Evolutionary conservation across 176 grass and related monocot genomes (phyloP), one percentile per base, ranked within the genome.

Genomic region (Carex cristatella): DNA sequence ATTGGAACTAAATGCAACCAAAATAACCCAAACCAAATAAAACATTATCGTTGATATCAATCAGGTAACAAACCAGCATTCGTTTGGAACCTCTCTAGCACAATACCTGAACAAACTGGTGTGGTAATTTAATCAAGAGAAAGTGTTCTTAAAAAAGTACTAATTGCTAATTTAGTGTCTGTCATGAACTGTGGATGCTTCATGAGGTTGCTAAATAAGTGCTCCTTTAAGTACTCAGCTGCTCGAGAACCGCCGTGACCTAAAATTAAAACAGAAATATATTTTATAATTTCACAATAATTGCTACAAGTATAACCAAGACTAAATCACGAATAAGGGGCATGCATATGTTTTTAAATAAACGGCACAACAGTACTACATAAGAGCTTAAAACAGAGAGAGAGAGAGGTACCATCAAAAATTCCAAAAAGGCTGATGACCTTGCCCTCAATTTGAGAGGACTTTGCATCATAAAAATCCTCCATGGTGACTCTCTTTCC

Each of bases 401-500:
- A 66, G 66, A 48, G 81, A 23, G 35, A 56, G 76, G 69, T 14
- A 97, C 94, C 94, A 86, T 97, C 94, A 83, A 97, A 94, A 81
- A 97, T 89, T 83, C 94, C 94, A 77, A 97, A 97, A 61, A 94
- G 62, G 42, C 82, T 90, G 84, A 97, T 88, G 12, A 84, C 65
- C 73, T 91, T 87, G 79, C 89, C 90, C 88, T 85, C 90, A 42
- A 88, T 68, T 83, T 85, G 81, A 49, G 87, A 90, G 72, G 85
- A 89, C 88, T 84, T 92, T 70, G 92, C 85, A 67, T 94, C 90
- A 54, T 88, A 94, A 69, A 91, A 94, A 76, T 97, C 94, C 65
- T 97, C 92, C 94, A 94, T 97, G 59, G 46, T 87, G 75, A 71
- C 87, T 90, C 94, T 97, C 86, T 89, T 94, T 80, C 94, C 94